These are phyloP conservation scores for Pestalotiopsis sp. DNA, from an alignment of 2,329 filamentous ascomycete genomes.

Conservation along the genomic window DNA sequence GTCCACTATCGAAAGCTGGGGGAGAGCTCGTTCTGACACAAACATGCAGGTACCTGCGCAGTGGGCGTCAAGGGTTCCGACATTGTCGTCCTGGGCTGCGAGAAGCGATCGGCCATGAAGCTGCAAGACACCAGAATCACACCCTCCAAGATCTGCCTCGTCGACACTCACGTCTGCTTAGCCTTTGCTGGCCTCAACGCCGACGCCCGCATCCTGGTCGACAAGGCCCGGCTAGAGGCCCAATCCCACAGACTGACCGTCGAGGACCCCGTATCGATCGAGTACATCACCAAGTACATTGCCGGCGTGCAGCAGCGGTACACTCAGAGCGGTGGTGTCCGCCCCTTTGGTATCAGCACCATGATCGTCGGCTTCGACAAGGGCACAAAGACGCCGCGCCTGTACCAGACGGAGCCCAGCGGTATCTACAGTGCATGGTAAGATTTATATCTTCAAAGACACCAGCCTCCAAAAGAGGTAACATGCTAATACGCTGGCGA, in stretches of 20 bases:
- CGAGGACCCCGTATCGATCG: slow-evolving; percentile 95
- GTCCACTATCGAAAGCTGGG: slow-evolving; percentile 15
- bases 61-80: slow-evolving; percentile 95
- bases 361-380: slow-evolving; percentile 98
- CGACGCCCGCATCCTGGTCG: slow-evolving; percentile 95
- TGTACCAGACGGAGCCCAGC: slow-evolving; percentile 99
- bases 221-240: slow-evolving; percentile 96
- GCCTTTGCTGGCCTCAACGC: slow-evolving; percentile 97
- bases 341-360: slow-evolving; percentile 98
- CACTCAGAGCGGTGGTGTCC: slow-evolving; percentile 96
- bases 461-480: background rate
- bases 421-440: slow-evolving; percentile 99
- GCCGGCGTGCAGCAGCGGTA: slow-evolving; percentile 98
- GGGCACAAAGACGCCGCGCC: slow-evolving; percentile 81
- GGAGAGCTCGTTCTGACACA: slow-evolving; percentile 16
- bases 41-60: slow-evolving; percentile 81
- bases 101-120: slow-evolving; percentile 99
- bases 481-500: background rate
- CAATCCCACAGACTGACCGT: slow-evolving; percentile 97
- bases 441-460: background rate
- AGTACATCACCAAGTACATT: slow-evolving; percentile 99
- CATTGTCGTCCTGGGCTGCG: slow-evolving; percentile 94
- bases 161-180: slow-evolving; percentile 95
- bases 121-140: slow-evolving; percentile 99
- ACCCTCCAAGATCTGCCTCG: slow-evolving; percentile 94